Evolutionary conservation across 164 flowering plant genomes (phyloP).

Genomic region (Kingdonia uniflora): DNA sequence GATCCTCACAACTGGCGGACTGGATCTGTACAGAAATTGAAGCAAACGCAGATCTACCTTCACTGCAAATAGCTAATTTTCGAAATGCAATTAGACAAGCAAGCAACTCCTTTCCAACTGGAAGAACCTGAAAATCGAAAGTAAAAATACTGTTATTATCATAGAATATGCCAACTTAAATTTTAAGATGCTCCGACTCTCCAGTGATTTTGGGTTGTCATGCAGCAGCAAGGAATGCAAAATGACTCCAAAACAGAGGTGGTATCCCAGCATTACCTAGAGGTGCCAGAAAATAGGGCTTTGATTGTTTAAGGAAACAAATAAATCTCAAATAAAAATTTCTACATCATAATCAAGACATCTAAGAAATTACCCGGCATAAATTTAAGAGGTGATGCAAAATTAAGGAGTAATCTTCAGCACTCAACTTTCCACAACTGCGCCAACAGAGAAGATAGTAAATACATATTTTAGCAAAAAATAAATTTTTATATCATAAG

Average conservation of each 20-base stretch:
- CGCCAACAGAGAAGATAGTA: constrained; percentile 12
- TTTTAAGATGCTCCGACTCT: too few relatives aligned
- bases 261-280: too few relatives aligned
- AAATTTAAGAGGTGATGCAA: constrained; percentile 39
- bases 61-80: constrained; percentile 40
- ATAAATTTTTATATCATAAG: not conserved
- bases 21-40: constrained; percentile 18
- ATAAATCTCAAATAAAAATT: too few relatives aligned
- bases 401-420: constrained; percentile 41
- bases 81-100: constrained; percentile 60
- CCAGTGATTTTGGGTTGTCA: too few relatives aligned
- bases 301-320: too few relatives aligned
- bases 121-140: constrained; percentile 47
- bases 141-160: not conserved
- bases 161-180: not conserved
- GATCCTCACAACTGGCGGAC: constrained; percentile 21
- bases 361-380: constrained; percentile 46
- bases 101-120: constrained; percentile 72
- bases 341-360: too few relatives aligned
- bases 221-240: too few relatives aligned
- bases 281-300: too few relatives aligned
- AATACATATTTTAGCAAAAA: too few relatives aligned
- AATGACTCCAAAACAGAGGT: too few relatives aligned
- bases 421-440: constrained; percentile 23
- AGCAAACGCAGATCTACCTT: constrained; percentile 49